Base-by-base conservation (phyloP, 2,329 filamentous ascomycete species). In the Ampelomyces quisqualis region DNA sequence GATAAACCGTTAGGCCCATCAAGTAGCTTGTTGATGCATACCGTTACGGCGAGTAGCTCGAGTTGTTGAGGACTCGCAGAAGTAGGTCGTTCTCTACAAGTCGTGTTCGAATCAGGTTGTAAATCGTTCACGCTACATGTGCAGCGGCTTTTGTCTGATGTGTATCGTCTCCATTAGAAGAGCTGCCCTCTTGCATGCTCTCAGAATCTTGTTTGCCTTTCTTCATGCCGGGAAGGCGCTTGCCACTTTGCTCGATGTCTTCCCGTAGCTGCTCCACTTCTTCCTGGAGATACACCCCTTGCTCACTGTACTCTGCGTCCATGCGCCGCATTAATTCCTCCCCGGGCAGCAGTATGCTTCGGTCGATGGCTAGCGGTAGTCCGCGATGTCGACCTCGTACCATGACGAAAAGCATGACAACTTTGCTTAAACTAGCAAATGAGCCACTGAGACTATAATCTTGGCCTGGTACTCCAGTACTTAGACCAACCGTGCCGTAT, bases 401-500 rank as follows among this genome's bases (percentile, higher is more conserved):
- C 68, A 80, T 81, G 9, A 84, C 78, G 3, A 76, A 69, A 33
- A 77, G 74, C 42, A 84, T 61, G 14, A 82, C 73, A 26, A 84
- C 57, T 64, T 84, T 84, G 59, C 76, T 80, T 9, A 74, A 70
- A 1, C 69, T 68, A 38, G 77, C 74, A 71, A 77, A 78, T 0
- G 73, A 73, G 2, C 79, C 79, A 31, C 70, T 70, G 40, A 84
- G 77, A 36, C 77, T 80, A 55, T 76, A 80, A 33, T 75, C 73
- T 41, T 74, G 66, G 7, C 71, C 69, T 0, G 80, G 77, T 15
- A 79, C 65, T 1, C 81, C 81, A 1, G 78, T 73, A 18, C 75
- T 79, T 11, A 84, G 70, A 3, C 81, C 81, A n/a, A 84, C 80
- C 36, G 77, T 80, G 5, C 79, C 80, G 55, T 84, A 84, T 2